Evolutionary conservation across 768 basidiomycete genomes (phyloP).

Genomic region (Saitozyma podzolica): DNA sequence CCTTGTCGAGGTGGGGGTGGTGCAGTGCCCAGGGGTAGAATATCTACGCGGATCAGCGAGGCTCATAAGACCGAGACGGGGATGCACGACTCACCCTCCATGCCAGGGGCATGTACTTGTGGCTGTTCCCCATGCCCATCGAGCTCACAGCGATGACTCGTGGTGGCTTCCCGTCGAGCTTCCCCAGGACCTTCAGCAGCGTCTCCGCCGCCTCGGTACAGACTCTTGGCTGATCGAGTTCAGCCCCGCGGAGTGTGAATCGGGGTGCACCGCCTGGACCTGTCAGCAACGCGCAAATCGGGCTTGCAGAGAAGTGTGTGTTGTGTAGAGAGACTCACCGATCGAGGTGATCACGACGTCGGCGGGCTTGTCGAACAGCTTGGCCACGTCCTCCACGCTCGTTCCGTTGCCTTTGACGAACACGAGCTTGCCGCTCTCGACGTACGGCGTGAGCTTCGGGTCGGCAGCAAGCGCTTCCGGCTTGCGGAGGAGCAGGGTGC

Average conservation of each 20-base stretch:
- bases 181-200: slow-evolving; percentile 13
- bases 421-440: slow-evolving; percentile 11
- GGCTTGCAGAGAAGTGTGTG: background rate
- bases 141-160: slow-evolving; percentile 16
- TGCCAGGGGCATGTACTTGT: slow-evolving; percentile 18
- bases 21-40: slow-evolving; percentile 18
- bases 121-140: slow-evolving; percentile 29
- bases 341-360: slow-evolving; percentile 27
- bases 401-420: slow-evolving; percentile 28
- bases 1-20: slow-evolving; percentile 26
- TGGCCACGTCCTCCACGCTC: slow-evolving; percentile 11
- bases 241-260: slow-evolving; percentile 15
- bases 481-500: slow-evolving; percentile 19
- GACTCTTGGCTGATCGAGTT: slow-evolving; percentile 24
- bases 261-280: slow-evolving; percentile 10
- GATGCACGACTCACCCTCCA: slow-evolving; percentile 17
- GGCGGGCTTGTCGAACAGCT: slow-evolving; percentile 17
- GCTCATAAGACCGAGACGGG: background rate
- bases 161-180: slow-evolving; percentile 3
- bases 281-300: background rate
- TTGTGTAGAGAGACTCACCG: slow-evolving; percentile 11
- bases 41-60: slow-evolving; percentile 1
- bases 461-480: slow-evolving; percentile 17
- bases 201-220: slow-evolving; percentile 16
- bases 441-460: slow-evolving; percentile 5